These are phyloP conservation scores for Cystobasidium slooffiae DNA, from an alignment of 1,284 basidiomycete genomes.

Conservation along the genomic window DNA sequence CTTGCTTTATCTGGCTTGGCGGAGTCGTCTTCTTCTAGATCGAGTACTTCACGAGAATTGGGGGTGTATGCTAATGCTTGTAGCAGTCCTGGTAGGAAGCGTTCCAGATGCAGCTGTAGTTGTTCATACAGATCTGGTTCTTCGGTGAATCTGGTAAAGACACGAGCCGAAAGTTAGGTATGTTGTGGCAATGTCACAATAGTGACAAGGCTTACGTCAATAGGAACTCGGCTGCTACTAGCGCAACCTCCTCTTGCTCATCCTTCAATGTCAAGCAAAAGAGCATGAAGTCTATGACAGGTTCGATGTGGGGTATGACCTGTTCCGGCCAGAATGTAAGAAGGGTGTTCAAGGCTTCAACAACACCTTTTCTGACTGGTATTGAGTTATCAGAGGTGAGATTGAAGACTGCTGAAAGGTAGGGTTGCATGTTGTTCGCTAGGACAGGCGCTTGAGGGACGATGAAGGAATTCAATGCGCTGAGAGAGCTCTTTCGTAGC, in stretches of 20 bases:
- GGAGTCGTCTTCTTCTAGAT: constrained; percentile 78
- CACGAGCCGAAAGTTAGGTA: not conserved
- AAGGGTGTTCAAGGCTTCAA: constrained; percentile 31
- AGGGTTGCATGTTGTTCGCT: constrained; percentile 24
- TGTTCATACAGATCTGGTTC: constrained; percentile 82
- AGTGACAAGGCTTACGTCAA: constrained; percentile 66
- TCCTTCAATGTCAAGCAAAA: constrained; percentile 67
- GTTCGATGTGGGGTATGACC: constrained; percentile 41
- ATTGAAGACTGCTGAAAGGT: constrained; percentile 34
- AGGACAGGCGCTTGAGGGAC: constrained; percentile 59
- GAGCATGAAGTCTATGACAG: constrained; percentile 43
- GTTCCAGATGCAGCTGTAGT: constrained; percentile 80
- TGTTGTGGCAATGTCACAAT: not conserved
- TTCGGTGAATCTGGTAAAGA: constrained; percentile 72
- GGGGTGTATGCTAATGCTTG: constrained; percentile 98
- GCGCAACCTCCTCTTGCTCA: constrained; percentile 88
- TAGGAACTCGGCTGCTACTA: constrained; percentile 99
- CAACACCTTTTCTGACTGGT: constrained; percentile 33
- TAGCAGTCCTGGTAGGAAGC: constrained; percentile 89
- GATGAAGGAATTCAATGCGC: constrained; percentile 91
- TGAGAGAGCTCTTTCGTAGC: constrained; percentile 91
- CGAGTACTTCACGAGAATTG: constrained; percentile 89
- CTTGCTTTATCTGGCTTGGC: constrained; percentile 74
- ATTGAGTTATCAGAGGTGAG: constrained; percentile 34
- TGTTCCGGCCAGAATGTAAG: constrained; percentile 40